These are phyloP conservation scores for Penicillium daleae DNA, from an alignment of 495 filamentous ascomycete species.

Conservation along the genomic window DNA sequence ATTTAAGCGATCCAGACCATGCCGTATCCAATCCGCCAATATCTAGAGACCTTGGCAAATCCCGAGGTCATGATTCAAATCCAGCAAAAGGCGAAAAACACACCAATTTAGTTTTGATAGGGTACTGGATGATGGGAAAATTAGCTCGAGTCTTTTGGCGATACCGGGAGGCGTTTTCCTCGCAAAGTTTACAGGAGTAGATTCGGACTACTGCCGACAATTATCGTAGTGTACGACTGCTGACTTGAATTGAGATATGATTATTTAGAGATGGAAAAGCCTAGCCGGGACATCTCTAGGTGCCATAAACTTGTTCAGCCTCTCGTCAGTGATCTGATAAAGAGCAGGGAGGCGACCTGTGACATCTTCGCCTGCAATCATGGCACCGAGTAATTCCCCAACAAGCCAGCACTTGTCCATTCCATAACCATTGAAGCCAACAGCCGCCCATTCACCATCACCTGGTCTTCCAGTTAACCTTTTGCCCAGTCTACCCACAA, in stretches of 20 bases:
- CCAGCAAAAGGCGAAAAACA: too few species aligned
- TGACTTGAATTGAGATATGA: background rate
- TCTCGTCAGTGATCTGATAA: constrained; percentile 8
- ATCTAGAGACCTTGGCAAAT: background rate
- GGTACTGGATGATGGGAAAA: too few species aligned
- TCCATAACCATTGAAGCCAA: constrained; percentile 9
- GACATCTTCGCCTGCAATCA: constrained; percentile 8
- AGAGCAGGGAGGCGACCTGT: constrained; percentile 5
- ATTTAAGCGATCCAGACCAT: background rate
- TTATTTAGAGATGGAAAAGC: constrained; percentile 1
- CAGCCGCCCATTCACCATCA: constrained; percentile 5
- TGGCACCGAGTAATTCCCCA: constrained; percentile 3
- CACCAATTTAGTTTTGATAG: background rate
- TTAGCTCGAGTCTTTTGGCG: too few species aligned
- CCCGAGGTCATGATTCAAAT: too few species aligned
- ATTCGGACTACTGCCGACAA: too few species aligned
- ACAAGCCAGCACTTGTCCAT: constrained; percentile 12
- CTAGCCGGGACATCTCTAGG: constrained; percentile 7
- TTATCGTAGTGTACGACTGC: background rate
- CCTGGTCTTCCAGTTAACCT: constrained; percentile 1
- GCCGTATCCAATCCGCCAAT: background rate
- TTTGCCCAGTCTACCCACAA: constrained; percentile 4
- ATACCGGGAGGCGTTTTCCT: too few species aligned
- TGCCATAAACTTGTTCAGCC: background rate
- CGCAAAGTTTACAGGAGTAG: too few species aligned